Evolutionary conservation across 345 rosid species (phyloP).

Genomic region (Salix koriyanagi): DNA sequence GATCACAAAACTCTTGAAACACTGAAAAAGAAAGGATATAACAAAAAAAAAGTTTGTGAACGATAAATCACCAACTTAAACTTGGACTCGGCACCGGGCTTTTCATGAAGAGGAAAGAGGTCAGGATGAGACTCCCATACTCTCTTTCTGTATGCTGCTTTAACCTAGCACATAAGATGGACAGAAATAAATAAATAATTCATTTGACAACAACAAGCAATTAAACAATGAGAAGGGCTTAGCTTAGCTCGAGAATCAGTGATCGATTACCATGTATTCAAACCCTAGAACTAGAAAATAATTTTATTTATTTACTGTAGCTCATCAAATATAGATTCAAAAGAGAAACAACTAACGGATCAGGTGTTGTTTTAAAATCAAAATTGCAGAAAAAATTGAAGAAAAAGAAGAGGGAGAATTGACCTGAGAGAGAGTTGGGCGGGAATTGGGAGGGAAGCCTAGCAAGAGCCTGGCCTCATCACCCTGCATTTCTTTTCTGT

Average conservation of each 20-base stretch:
- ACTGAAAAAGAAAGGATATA: background rate
- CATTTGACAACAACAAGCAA: background rate
- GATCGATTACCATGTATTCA: background rate
- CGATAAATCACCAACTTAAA: constrained; percentile 54
- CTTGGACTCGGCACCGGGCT: constrained; percentile 61
- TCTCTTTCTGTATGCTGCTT: constrained; percentile 76
- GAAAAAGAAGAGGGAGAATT: background rate
- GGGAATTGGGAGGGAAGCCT: constrained; percentile 67
- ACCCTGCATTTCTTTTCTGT: constrained; percentile 48
- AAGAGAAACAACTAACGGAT: background rate
- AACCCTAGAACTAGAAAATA: background rate
- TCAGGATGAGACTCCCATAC: constrained; percentile 94
- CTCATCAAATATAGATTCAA: background rate
- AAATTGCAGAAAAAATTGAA: background rate
- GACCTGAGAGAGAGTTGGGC: constrained; percentile 65
- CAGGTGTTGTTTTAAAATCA: background rate
- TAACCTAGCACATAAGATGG: constrained; percentile 41
- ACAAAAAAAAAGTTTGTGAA: background rate
- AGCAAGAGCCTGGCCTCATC: constrained; percentile 72
- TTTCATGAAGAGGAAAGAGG: constrained; percentile 63
- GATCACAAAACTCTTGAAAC: too few species aligned
- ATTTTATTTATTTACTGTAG: background rate
- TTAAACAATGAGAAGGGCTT: background rate
- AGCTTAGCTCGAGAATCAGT: background rate
- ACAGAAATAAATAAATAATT: background rate